Percentiles rank a stretch among this genome's conserved stretches.
Evolutionary conservation across 2,329 filamentous ascomycete species (phyloP).

Genomic region (Aspergillus fijiensis): DNA sequence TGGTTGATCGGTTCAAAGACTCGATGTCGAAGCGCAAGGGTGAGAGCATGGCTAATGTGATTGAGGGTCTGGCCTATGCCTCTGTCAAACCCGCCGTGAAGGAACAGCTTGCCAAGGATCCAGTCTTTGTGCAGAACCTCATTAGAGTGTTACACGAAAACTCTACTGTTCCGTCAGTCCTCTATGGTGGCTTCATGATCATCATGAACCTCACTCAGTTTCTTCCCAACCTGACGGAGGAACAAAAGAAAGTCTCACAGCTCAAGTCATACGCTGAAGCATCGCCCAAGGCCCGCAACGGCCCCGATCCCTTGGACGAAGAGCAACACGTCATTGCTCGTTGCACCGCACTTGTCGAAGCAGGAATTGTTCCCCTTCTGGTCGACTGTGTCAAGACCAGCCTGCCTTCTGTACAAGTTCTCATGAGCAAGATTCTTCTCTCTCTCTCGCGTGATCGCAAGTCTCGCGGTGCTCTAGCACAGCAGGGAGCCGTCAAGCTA

Average conservation of each 20-base stretch:
- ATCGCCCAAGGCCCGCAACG: slow-evolving; percentile 62
- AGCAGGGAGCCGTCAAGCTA: slow-evolving; percentile 89
- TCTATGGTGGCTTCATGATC: slow-evolving; percentile 84
- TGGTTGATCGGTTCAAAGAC: slow-evolving; percentile 56
- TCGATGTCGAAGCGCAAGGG: slow-evolving; percentile 43
- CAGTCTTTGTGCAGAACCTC: slow-evolving; percentile 66
- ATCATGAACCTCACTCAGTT: slow-evolving; percentile 83
- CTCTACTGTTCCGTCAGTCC: slow-evolving; percentile 65
- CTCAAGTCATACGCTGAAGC: slow-evolving; percentile 93
- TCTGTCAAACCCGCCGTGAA: slow-evolving; percentile 84
- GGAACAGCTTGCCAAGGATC: slow-evolving; percentile 71
- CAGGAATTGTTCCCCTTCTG: slow-evolving; percentile 73
- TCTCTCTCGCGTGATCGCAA: slow-evolving; percentile 72
- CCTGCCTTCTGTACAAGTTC: slow-evolving; percentile 67
- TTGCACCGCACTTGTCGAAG: slow-evolving; percentile 76
- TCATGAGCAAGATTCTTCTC: slow-evolving; percentile 74
- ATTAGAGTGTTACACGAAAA: slow-evolving; percentile 52
- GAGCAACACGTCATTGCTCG: slow-evolving; percentile 72
- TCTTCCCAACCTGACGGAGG: slow-evolving; percentile 73
- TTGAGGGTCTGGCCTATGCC: slow-evolving; percentile 90
- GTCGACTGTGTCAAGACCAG: slow-evolving; percentile 69
- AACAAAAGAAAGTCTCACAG: slow-evolving; percentile 87
- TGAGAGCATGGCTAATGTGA: slow-evolving; percentile 67
- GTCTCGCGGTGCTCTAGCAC: slow-evolving; percentile 75
- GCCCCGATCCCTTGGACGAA: slow-evolving; percentile 67